phyloP scores from a whole-genome alignment of 169 alveolate species.

The Eimeria mitis region DNA sequence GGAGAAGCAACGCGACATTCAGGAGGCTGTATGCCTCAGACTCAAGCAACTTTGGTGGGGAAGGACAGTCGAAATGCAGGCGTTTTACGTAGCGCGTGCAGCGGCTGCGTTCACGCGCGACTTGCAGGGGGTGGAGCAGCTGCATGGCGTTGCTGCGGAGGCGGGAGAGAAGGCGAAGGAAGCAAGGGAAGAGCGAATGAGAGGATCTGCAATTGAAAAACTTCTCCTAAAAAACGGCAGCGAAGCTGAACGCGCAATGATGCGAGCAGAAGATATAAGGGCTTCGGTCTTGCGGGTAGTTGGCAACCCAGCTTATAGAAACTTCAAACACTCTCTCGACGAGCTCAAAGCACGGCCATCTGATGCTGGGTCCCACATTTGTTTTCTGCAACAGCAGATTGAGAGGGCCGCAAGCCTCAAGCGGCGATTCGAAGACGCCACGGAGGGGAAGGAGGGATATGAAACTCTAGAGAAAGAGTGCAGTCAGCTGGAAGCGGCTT shows the following conservation, averaged over 20 bases:
- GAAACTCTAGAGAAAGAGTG: conserved; percentile 54
- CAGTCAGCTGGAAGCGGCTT: conserved; percentile 69
- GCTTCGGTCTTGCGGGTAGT: conserved; percentile 27
- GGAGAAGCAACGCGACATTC: background rate
- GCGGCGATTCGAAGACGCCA: conserved; percentile 15
- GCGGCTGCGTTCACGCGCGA: background rate
- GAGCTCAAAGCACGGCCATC: background rate
- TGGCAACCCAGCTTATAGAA: conserved; percentile 5
- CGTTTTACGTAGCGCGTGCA: background rate
- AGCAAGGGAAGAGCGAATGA: background rate
- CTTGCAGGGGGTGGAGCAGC: background rate
- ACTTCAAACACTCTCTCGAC: background rate
- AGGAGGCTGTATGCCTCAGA: conserved; percentile 66
- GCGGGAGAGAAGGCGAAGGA: background rate
- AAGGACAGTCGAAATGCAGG: conserved; percentile 59
- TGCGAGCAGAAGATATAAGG: conserved; percentile 68
- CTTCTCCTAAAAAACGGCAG: background rate
- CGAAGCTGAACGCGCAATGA: conserved; percentile 53
- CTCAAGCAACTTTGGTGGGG: conserved; percentile 78
- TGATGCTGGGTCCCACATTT: background rate
- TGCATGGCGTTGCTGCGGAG: conserved; percentile 7
- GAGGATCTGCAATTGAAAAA: background rate
- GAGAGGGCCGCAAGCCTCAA: conserved; percentile 10
- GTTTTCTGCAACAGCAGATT: background rate
- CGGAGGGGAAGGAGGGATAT: conserved; percentile 18